Base-by-base conservation (phyloP, 2,329 filamentous ascomycete genomes). In the Colletotrichum falcatum region DNA sequence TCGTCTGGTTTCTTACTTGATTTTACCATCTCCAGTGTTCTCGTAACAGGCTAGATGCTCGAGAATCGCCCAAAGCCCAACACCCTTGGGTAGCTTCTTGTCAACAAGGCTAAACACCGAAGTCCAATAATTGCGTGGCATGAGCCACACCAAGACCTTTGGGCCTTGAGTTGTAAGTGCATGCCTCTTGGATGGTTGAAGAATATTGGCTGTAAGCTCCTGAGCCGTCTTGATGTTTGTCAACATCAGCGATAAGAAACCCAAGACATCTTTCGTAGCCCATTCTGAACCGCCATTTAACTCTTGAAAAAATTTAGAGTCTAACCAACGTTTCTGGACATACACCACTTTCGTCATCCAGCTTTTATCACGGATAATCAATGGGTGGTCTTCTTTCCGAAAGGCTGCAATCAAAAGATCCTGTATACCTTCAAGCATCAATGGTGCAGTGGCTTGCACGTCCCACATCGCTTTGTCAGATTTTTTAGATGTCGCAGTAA, bases 191-290 rank as follows among this genome's bases (percentile, higher is more conserved):
- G 7, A 7, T 33, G 30, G 30, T 33, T 33, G 30, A n/a, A n/a
- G n/a, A n/a, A 33, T 33, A 33, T 7, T 42, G 18, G 39, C 39
- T 42, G 39, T 39, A 5, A 39, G 37, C 37, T 39, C 37, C 37
- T 5, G 37, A 39, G 37, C 37, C 16, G 37, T 14, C 37, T 39
- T 39, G 3, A 39, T 39, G 16, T 14, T 16, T 4, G 46, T 49
- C 9, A 53, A 33, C 3, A 53, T 5, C 20, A 53, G 26, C 8
- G 49, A 53, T 53, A 53, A n/a, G 28, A 53, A 53, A 18, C 49
- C 49, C 5, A 11, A n/a, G 16, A 53, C 49, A 16, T 53, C 49
- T 33, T 53, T 53, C n/a, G 49, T 53, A 53, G 49, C 49, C 49
- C 49, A 53, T 16, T 5, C 28, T 53, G 49, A 53, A 16, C 49